These are phyloP conservation scores for Grosmannia huntii DNA, from an alignment of 2,329 filamentous ascomycete species.

Conservation along the genomic window DNA sequence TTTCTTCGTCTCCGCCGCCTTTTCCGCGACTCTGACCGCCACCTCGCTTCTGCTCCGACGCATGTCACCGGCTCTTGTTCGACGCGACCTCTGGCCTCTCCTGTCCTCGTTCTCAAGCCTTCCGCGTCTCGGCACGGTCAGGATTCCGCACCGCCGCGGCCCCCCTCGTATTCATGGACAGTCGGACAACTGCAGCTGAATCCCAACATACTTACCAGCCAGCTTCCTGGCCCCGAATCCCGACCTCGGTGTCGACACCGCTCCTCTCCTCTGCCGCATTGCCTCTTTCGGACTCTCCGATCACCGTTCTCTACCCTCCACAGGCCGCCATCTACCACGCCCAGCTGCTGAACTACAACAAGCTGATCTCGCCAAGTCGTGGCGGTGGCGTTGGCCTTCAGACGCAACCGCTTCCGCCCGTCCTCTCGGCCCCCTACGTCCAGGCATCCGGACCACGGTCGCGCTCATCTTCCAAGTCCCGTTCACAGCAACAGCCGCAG, in stretches of 20 bases:
- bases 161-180: slow-evolving; percentile 32
- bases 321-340: slow-evolving; percentile 48
- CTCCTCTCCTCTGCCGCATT: slow-evolving; percentile 8
- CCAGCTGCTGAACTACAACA: slow-evolving; percentile 53
- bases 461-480: slow-evolving; percentile 47
- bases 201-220: slow-evolving; percentile 32
- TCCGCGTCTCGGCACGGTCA: background rate
- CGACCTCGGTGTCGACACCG: slow-evolving; percentile 15
- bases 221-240: slow-evolving; percentile 25
- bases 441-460: slow-evolving; percentile 41
- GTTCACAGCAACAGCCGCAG: slow-evolving; percentile 32
- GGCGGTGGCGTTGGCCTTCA: slow-evolving; percentile 40
- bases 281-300: slow-evolving; percentile 13
- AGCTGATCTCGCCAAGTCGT: slow-evolving; percentile 45
- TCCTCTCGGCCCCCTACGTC: slow-evolving; percentile 41
- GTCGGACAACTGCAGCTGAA: slow-evolving; percentile 35
- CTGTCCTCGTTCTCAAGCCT: background rate
- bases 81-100: background rate
- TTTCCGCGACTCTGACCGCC: background rate
- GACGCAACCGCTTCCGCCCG: slow-evolving; percentile 39
- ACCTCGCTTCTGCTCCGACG: background rate
- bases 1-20: background rate
- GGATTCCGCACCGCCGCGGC: slow-evolving; percentile 4
- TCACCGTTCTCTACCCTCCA: slow-evolving; percentile 41
- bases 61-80: background rate